These are phyloP conservation scores for Globisporangium orthogonon DNA, from an alignment of 352 stramenopile species.

Conservation along the genomic window DNA sequence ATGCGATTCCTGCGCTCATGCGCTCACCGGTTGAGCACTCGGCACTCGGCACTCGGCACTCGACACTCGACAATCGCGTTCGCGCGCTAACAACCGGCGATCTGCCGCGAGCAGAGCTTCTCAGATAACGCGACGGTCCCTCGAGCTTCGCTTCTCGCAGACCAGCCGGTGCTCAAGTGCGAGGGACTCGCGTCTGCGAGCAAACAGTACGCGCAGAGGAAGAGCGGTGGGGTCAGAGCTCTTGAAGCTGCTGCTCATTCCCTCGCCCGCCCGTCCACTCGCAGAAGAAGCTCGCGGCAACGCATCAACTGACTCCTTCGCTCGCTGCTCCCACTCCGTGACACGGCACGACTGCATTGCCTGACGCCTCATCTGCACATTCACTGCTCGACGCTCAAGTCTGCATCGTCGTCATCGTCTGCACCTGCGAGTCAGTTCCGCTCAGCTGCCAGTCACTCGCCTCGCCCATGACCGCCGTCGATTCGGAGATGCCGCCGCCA, in stretches of 20 bases:
- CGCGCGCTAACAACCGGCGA: background rate
- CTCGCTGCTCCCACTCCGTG: slow-evolving; percentile 1
- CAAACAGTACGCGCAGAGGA: too few species aligned
- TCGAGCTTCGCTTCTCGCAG: background rate
- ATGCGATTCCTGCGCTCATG: too few species aligned
- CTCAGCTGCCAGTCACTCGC: background rate
- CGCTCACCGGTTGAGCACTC: background rate
- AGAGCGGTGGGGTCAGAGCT: background rate
- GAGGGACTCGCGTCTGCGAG: too few species aligned
- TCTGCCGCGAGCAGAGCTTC: background rate
- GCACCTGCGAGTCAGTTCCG: background rate
- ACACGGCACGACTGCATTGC: background rate
- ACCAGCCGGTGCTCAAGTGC: background rate
- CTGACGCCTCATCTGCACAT: background rate
- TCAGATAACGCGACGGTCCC: too few species aligned
- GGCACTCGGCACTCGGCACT: background rate
- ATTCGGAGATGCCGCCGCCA: slow-evolving; percentile 35
- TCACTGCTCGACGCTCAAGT: background rate
- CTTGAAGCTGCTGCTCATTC: background rate
- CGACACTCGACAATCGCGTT: background rate
- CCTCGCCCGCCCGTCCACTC: background rate
- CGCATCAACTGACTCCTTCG: background rate
- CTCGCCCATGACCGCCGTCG: slow-evolving; percentile 24
- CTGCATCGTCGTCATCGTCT: background rate
- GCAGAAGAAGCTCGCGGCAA: background rate